These are phyloP conservation scores for Pugionium cornutum DNA, from an alignment of 345 rosid species.

Conservation along the genomic window DNA sequence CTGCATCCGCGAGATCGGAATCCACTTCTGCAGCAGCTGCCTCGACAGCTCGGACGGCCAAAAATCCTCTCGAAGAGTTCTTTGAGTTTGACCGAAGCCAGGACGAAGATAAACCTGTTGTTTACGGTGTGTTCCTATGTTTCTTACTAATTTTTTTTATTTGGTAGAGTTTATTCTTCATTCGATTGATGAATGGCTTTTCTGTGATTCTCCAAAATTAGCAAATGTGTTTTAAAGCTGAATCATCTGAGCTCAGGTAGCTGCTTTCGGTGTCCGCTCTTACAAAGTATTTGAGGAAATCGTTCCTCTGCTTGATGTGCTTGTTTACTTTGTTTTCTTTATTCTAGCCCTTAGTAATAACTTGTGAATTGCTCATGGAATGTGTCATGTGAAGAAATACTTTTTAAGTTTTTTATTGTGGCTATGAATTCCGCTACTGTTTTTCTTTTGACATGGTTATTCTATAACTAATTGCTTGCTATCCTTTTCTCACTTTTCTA, in stretches of 20 bases:
- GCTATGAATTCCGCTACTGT: background rate
- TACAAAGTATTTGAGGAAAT: background rate
- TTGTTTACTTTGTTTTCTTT: background rate
- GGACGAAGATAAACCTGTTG: slow-evolving; percentile 68
- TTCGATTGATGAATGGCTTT: background rate
- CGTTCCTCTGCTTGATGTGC: no score
- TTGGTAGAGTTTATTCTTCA: background rate
- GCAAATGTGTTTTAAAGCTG: background rate
- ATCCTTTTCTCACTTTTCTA: background rate
- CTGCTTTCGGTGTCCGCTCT: background rate
- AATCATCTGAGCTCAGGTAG: background rate
- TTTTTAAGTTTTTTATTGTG: background rate
- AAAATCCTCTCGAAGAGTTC: slow-evolving; percentile 80
- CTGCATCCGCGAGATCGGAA: slow-evolving; percentile 60
- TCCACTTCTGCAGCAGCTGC: slow-evolving; percentile 57
- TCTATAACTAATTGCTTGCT: no score
- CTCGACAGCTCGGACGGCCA: slow-evolving; percentile 41
- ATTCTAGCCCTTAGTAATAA: no score
- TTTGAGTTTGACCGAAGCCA: slow-evolving; percentile 70
- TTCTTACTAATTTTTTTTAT: background rate
- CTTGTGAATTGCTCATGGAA: no score
- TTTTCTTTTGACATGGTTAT: background rate
- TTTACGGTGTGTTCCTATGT: slow-evolving; percentile 54
- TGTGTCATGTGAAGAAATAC: no score
- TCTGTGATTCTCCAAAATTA: background rate